Conservation (phyloP, 768 basidiomycete genomes). For the Boletus subparvulus region DNA sequence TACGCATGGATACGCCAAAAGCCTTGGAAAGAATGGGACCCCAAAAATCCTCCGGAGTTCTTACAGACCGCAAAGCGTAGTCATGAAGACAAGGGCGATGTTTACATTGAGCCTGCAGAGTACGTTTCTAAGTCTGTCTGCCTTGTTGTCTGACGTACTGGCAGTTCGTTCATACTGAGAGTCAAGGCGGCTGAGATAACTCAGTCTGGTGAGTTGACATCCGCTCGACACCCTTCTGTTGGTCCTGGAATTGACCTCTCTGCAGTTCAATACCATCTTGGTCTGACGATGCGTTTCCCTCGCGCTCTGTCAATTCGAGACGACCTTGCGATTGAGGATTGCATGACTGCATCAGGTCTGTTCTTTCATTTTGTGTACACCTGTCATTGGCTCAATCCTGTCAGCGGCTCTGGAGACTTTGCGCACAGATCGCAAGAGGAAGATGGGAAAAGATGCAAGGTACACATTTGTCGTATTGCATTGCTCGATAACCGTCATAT, state of each 20-base stretch:
- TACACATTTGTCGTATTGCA: slow-evolving; percentile 22
- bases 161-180: slow-evolving; percentile 88
- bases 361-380: neutral
- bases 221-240: neutral
- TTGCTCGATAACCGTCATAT: neutral
- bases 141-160: neutral
- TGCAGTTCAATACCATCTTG: slow-evolving; percentile 78
- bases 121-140: slow-evolving; percentile 33
- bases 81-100: slow-evolving; percentile 82
- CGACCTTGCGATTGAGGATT: slow-evolving; percentile 71
- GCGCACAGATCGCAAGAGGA: slow-evolving; percentile 68
- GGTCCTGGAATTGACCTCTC: neutral
- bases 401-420: slow-evolving; percentile 60
- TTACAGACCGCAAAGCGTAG: slow-evolving; percentile 56
- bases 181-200: slow-evolving; percentile 94
- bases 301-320: slow-evolving; percentile 78
- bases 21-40: slow-evolving; percentile 81
- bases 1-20: slow-evolving; percentile 82
- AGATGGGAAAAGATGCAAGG: slow-evolving; percentile 64
- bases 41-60: slow-evolving; percentile 71
- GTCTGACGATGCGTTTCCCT: slow-evolving; percentile 93
- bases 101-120: slow-evolving; percentile 91
- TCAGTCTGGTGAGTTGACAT: slow-evolving; percentile 52
- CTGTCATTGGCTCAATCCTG: neutral
- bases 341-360: slow-evolving; percentile 66